These are phyloP conservation scores for Magnaporthiopsis incrustans DNA, from an alignment of 2,329 filamentous ascomycete species.

Conservation along the genomic window DNA sequence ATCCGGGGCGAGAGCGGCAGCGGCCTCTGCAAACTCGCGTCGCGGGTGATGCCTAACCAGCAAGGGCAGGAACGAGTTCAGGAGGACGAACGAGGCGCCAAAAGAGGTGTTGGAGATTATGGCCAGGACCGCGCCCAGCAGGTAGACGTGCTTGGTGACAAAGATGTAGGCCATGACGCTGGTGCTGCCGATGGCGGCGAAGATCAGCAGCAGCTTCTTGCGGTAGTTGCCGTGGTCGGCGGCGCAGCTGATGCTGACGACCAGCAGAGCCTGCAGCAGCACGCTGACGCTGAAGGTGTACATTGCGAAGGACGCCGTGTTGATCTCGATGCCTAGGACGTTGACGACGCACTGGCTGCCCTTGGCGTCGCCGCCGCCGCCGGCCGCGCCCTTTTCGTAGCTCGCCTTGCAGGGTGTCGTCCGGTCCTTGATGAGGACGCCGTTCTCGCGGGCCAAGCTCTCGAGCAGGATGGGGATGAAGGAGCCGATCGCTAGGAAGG, in stretches of 20 bases:
- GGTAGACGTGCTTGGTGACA: constrained; percentile 64
- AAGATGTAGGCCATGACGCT: constrained; percentile 85
- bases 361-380: constrained; percentile 29
- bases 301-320: constrained; percentile 93
- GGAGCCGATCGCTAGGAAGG: constrained; percentile 44
- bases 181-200: constrained; percentile 73
- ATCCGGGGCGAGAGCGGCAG: constrained; percentile 21
- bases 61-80: constrained; percentile 91
- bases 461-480: constrained; percentile 96
- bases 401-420: constrained; percentile 65
- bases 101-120: constrained; percentile 91
- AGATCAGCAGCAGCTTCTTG: constrained; percentile 78
- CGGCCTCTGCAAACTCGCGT: constrained; percentile 16
- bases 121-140: constrained; percentile 75
- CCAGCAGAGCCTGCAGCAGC: constrained; percentile 76
- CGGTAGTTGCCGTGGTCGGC: constrained; percentile 91
- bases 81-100: constrained; percentile 85
- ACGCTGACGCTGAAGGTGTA: constrained; percentile 96
- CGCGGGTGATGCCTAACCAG: constrained; percentile 78
- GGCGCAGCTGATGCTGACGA: constrained; percentile 92
- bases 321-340: constrained; percentile 77
- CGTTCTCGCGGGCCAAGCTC: constrained; percentile 85
- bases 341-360: constrained; percentile 70
- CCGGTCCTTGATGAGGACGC: constrained; percentile 73
- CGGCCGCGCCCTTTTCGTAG: constrained; percentile 34